phyloP scores from a whole-genome alignment of 2,329 filamentous ascomycete genomes.

The Trichothecium sympodiale region DNA sequence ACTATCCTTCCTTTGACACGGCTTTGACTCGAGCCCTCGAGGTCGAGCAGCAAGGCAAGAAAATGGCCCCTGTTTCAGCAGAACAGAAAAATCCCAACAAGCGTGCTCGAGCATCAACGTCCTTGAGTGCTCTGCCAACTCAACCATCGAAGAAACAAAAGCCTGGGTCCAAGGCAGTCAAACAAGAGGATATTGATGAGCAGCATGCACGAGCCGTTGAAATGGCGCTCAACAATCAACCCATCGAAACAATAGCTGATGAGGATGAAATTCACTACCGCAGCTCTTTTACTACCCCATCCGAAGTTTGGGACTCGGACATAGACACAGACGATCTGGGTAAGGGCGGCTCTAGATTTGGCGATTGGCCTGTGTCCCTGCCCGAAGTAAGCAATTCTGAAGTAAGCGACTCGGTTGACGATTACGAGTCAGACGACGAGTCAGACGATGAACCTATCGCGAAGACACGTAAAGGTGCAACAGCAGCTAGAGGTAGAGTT shows the following conservation, averaged over 20 bases:
- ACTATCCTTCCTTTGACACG: slow-evolving; percentile 7
- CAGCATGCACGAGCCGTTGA: slow-evolving; percentile 16
- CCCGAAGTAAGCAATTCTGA: too few relatives aligned
- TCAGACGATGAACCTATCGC: slow-evolving; percentile 17
- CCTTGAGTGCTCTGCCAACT: slow-evolving; percentile 6
- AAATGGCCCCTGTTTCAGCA: slow-evolving; percentile 6
- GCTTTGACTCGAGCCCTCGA: too few relatives aligned
- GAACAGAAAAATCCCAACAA: slow-evolving; percentile 11
- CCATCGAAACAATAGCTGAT: too few relatives aligned
- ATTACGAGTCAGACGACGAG: too few relatives aligned
- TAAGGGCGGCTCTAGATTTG: too few relatives aligned
- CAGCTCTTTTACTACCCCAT: too few relatives aligned
- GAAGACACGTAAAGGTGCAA: slow-evolving; percentile 3
- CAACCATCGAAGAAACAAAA: slow-evolving; percentile 17
- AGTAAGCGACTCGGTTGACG: too few relatives aligned
- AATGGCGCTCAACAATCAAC: slow-evolving; percentile 7
- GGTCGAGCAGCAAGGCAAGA: too few relatives aligned
- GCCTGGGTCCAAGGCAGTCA: slow-evolving; percentile 9
- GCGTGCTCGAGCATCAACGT: slow-evolving; percentile 13
- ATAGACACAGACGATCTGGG: too few relatives aligned
- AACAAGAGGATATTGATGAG: slow-evolving; percentile 20
- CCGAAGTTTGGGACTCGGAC: too few relatives aligned
- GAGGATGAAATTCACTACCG: too few relatives aligned
- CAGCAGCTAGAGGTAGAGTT: background rate
- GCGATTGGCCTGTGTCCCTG: too few relatives aligned